phyloP scores from a whole-genome alignment of 1,284 basidiomycete species.

The Ganoderma resinaceum region DNA sequence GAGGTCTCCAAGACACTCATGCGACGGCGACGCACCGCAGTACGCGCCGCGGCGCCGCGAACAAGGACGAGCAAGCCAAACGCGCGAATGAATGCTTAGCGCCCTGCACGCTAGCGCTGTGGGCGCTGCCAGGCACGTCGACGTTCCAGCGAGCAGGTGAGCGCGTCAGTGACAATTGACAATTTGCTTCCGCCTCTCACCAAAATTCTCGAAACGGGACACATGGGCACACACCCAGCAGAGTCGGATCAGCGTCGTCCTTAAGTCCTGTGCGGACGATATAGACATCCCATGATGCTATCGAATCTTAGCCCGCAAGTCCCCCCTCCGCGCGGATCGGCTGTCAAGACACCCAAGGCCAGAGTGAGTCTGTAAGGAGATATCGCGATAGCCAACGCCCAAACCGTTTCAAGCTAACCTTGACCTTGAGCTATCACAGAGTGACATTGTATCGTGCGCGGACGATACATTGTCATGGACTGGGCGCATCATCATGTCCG shows the following conservation, averaged over 20 bases:
- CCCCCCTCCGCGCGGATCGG: background rate
- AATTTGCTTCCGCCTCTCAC: background rate
- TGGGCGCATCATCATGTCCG: conserved; percentile 3
- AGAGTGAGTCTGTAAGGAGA: background rate
- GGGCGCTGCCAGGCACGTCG: too few species aligned
- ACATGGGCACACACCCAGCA: background rate
- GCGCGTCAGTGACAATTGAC: background rate
- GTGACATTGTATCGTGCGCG: background rate
- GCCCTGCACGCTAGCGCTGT: too few species aligned
- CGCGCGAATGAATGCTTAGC: too few species aligned
- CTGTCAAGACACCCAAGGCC: background rate
- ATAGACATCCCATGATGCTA: too few species aligned
- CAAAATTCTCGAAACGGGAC: background rate
- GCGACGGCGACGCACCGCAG: background rate
- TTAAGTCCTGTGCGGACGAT: background rate
- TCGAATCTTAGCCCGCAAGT: too few species aligned
- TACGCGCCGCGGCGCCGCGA: background rate
- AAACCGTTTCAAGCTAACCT: background rate
- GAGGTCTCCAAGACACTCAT: background rate
- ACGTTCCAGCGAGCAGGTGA: background rate
- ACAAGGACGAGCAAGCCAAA: background rate
- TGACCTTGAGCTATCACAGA: background rate
- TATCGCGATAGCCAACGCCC: background rate
- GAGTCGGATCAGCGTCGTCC: background rate
- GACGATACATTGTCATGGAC: background rate